Evolutionary conservation across 768 basidiomycete species (phyloP).

Genomic region (Paxillus rubicundulus): DNA sequence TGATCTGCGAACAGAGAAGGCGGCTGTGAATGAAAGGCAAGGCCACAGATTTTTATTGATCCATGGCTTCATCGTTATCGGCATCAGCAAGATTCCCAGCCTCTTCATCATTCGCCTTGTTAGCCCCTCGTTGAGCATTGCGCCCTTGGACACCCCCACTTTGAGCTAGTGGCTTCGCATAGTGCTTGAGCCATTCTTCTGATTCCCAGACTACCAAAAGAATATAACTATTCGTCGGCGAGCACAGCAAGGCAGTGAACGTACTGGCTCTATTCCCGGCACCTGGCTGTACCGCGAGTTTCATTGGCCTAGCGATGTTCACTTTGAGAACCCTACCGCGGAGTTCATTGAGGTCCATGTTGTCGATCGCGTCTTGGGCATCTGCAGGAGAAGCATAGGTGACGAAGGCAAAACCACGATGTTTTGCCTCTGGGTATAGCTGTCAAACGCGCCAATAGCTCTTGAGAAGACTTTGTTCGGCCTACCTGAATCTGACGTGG

Average conservation of each 20-base stretch:
- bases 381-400: slow-evolving; percentile 78
- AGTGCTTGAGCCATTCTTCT: slow-evolving; percentile 86
- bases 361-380: slow-evolving; percentile 96
- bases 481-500: slow-evolving; percentile 57
- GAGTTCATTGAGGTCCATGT: slow-evolving; percentile 95
- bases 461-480: background rate
- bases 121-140: slow-evolving; percentile 30
- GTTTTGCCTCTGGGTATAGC: slow-evolving; percentile 57
- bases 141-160: slow-evolving; percentile 69
- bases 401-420: slow-evolving; percentile 92
- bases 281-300: slow-evolving; percentile 58
- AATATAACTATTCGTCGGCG: slow-evolving; percentile 1
- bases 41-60: slow-evolving; percentile 48
- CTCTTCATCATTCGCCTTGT: slow-evolving; percentile 18
- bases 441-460: slow-evolving; percentile 8
- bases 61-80: slow-evolving; percentile 55
- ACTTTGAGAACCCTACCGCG: slow-evolving; percentile 75
- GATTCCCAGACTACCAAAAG: slow-evolving; percentile 81
- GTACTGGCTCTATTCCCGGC: slow-evolving; percentile 73
- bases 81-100: slow-evolving; percentile 29
- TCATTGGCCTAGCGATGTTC: slow-evolving; percentile 83
- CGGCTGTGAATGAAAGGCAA: background rate
- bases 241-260: slow-evolving; percentile 25
- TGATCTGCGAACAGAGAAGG: background rate
- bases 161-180: slow-evolving; percentile 75